A percentile compares a stretch with the other conserved stretches of the same genome.
Evolutionary conservation across 768 basidiomycete genomes (phyloP).

Genomic region (Auriscalpium vulgare): DNA sequence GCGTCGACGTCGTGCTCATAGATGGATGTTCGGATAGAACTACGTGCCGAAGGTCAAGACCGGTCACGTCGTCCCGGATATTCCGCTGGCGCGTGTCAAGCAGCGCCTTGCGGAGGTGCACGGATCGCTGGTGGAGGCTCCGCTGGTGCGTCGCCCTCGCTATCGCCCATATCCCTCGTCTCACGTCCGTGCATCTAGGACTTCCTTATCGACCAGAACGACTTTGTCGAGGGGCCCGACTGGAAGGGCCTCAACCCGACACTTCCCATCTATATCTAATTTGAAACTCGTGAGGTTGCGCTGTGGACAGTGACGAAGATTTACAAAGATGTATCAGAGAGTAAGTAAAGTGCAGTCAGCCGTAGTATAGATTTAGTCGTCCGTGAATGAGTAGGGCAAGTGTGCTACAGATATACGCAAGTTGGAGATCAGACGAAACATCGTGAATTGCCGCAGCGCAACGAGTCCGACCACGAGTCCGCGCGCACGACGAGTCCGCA

Average conservation of each 20-base stretch:
- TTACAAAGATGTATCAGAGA: no score
- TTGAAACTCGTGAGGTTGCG: no score
- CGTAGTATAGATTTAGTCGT: no score
- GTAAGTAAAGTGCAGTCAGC: no score
- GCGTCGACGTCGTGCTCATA: not conserved
- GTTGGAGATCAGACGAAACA: no score
- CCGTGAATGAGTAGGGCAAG: no score
- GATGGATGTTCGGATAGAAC: constrained; percentile 30
- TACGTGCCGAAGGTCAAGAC: constrained; percentile 71
- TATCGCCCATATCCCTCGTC: not conserved
- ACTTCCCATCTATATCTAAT: constrained; percentile 70
- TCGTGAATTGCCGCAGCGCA: no score
- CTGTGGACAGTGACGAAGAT: no score
- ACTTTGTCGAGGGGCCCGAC: constrained; percentile 59
- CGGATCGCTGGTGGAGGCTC: constrained; percentile 70
- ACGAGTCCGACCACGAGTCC: no score
- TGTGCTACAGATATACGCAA: no score
- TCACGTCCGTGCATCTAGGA: constrained; percentile 38
- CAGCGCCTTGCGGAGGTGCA: constrained; percentile 58
- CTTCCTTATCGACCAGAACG: constrained; percentile 77
- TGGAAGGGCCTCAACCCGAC: constrained; percentile 74
- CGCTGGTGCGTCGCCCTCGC: constrained; percentile 39
- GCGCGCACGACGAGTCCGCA: no score
- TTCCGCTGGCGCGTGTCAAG: constrained; percentile 68
- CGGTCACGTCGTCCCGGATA: constrained; percentile 70